Conservation (phyloP, 2,329 filamentous ascomycete genomes). For the Huntiella savannae region DNA sequence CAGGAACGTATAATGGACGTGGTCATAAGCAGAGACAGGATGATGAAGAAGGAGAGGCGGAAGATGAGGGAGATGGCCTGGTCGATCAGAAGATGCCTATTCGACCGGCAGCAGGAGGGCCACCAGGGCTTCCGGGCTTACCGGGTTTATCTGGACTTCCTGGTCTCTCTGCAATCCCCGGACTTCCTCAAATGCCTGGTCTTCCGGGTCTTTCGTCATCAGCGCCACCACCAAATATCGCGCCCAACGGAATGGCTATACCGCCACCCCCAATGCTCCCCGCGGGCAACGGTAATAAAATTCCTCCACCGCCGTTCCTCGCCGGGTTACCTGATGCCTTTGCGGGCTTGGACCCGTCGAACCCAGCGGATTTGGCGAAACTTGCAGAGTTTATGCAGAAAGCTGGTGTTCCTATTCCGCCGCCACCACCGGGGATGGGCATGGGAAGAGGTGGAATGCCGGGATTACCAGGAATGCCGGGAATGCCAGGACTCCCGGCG, state of each 20-base stretch:
- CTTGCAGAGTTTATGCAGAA: conserved; percentile 47
- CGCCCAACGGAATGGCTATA: conserved; percentile 1
- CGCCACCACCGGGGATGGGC: conserved; percentile 29
- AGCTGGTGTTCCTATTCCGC: conserved; percentile 42
- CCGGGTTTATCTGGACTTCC: conserved; percentile 15
- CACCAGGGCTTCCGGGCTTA: conserved; percentile 32
- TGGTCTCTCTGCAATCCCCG: neutral
- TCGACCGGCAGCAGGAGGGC: conserved; percentile 21
- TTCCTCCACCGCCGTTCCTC: conserved; percentile 32
- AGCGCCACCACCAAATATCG: neutral
- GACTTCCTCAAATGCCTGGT: neutral
- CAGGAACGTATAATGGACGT: conserved; percentile 81
- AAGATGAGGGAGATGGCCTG: conserved; percentile 83
- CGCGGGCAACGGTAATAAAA: conserved; percentile 30
- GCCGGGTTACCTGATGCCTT: conserved; percentile 28
- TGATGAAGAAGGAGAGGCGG: conserved; percentile 81
- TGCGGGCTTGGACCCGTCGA: conserved; percentile 37
- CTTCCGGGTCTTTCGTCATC: neutral
- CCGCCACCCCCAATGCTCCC: conserved; percentile 20
- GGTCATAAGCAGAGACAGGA: conserved; percentile 64
- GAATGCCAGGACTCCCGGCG: conserved; percentile 10
- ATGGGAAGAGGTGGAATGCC: conserved; percentile 20
- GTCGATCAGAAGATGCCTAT: conserved; percentile 74
- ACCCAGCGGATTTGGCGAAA: conserved; percentile 40
- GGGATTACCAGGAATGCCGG: conserved; percentile 16